A percentile compares a stretch with the other conserved stretches of the same genome.
Evolutionary conservation across 179 eudicot species (phyloP).

Genomic region (Amaranthus tricolor): DNA sequence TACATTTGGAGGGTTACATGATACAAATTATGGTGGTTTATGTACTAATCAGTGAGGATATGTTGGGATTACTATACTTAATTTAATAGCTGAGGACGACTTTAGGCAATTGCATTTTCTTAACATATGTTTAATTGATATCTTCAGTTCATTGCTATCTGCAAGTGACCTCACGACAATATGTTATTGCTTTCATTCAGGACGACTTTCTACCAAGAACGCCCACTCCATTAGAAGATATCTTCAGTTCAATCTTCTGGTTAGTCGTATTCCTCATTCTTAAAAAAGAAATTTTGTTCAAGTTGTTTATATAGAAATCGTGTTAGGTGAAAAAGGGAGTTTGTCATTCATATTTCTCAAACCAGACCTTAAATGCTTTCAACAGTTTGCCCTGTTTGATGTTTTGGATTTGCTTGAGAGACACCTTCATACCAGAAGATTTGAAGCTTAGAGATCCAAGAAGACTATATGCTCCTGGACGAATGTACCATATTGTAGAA

Average conservation of each 20-base stretch:
- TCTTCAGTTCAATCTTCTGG: constrained; percentile 73
- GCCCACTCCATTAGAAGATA: constrained; percentile 70
- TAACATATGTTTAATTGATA: neutral
- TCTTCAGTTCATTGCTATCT: neutral
- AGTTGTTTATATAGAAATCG: constrained; percentile 1
- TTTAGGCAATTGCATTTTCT: too few relatives aligned
- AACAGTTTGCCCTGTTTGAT: constrained; percentile 93
- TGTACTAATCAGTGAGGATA: too few relatives aligned
- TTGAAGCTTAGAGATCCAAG: constrained; percentile 79
- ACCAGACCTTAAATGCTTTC: constrained; percentile 59
- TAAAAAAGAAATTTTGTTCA: neutral
- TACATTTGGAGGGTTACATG: too few relatives aligned
- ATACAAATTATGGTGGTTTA: too few relatives aligned
- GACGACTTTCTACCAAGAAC: constrained; percentile 92
- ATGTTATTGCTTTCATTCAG: constrained; percentile 32
- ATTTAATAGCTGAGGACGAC: too few relatives aligned
- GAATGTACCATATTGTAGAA: constrained; percentile 86
- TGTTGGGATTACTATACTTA: too few relatives aligned
- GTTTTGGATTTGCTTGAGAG: constrained; percentile 71
- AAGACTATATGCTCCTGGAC: constrained; percentile 84
- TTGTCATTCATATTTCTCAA: constrained; percentile 38
- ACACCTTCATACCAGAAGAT: constrained; percentile 78
- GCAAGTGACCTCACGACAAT: neutral
- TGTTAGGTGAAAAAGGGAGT: constrained; percentile 25
- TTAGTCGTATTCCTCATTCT: constrained; percentile 25